A percentile compares a stretch with the other conserved stretches of the same genome.
Conservation (phyloP, 176 grass and related monocot genomes). For the Eleusine coracana region DNA sequence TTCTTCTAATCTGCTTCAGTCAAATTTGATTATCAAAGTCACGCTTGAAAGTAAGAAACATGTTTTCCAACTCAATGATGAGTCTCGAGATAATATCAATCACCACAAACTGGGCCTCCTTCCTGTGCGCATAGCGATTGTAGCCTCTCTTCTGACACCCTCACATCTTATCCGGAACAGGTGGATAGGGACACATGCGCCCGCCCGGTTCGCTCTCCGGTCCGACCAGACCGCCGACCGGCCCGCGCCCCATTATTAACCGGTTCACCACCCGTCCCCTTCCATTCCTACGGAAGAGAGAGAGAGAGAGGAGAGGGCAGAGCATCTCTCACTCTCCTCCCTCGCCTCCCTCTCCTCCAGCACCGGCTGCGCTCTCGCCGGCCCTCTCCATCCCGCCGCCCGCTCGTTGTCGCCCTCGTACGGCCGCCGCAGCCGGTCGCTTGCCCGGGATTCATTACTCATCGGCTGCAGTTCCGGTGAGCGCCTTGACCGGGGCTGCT, state of each 20-base stretch:
- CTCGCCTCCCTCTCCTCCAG: not conserved
- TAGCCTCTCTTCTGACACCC: slow-evolving; percentile 20
- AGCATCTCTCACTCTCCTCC: slow-evolving; percentile 23
- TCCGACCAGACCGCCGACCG: slow-evolving; percentile 22
- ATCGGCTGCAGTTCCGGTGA: not conserved
- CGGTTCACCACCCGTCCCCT: slow-evolving; percentile 32
- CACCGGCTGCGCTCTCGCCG: slow-evolving; percentile 16
- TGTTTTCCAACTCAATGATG: too few relatives aligned
- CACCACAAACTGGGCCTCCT: not conserved
- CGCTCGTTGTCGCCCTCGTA: not conserved
- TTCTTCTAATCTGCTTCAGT: too few relatives aligned
- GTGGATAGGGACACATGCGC: slow-evolving; percentile 49
- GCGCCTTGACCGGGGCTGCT: not conserved
- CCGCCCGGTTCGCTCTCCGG: not conserved
- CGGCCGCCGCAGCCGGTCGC: not conserved
- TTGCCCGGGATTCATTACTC: not conserved
- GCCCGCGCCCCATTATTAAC: slow-evolving; percentile 23
- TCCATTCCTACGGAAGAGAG: not conserved
- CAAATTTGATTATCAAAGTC: too few relatives aligned
- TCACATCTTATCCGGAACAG: slow-evolving; percentile 57
- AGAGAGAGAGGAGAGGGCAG: not conserved
- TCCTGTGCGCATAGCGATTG: slow-evolving; percentile 38
- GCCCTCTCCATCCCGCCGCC: not conserved
- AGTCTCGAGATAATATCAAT: not conserved
- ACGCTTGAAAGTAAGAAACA: too few relatives aligned